These are phyloP conservation scores for Paramecium sonneborni DNA, from an alignment of 73 alveolate species.

Conservation along the genomic window DNA sequence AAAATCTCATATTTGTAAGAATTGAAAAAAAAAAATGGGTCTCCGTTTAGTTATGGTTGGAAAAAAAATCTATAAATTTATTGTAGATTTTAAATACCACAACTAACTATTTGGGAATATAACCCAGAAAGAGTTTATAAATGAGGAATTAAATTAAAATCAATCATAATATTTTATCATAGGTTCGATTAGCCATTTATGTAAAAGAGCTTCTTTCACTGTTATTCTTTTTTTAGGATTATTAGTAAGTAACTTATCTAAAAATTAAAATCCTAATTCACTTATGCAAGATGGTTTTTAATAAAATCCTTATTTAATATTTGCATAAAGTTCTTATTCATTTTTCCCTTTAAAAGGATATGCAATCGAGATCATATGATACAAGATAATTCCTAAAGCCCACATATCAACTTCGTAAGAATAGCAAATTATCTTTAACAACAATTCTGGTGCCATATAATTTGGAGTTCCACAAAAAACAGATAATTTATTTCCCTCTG, in stretches of 20 bases:
- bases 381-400: conserved; percentile 26
- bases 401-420: conserved; percentile 50
- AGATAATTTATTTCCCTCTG: neutral
- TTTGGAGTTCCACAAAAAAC: conserved; percentile 56
- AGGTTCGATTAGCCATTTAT: conserved; percentile 33
- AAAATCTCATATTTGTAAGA: neutral
- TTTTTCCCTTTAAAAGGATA: conserved; percentile 20
- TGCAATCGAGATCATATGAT: neutral
- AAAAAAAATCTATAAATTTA: neutral
- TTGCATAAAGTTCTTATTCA: conserved; percentile 5
- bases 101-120: neutral
- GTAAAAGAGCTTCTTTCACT: neutral
- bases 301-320: neutral
- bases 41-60: conserved; percentile 32
- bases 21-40: neutral
- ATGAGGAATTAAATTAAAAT: neutral
- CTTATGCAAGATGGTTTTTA: neutral
- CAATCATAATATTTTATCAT: conserved; percentile 18
- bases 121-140: neutral
- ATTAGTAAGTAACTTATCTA: neutral
- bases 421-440: neutral
- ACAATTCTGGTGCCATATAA: conserved; percentile 53
- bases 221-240: conserved; percentile 30
- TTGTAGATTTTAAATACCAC: neutral
- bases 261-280: neutral